Evolutionary conservation across 129 eudicot genomes (phyloP), one percentile per base, ranked within the genome.

Genomic region (Tagetes patula): DNA sequence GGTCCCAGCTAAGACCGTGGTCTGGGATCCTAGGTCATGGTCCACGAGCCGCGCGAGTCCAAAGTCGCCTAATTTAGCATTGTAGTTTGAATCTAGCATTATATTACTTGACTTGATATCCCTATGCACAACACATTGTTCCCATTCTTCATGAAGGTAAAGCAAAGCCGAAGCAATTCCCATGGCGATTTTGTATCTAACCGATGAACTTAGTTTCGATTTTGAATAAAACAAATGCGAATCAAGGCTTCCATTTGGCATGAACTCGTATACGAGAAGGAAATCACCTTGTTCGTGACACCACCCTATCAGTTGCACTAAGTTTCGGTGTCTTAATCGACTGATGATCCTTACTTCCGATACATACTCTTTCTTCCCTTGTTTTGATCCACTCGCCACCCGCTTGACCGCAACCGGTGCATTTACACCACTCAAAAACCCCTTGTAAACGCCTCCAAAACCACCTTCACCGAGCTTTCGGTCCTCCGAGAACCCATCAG

Each of bases 241-340:
- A 65, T 85, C 87, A 11, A 85, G 87, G 80, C 87, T 85, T 67
- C 85, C 82, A 11, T 85, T 85, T 13, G 85, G 87, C 90, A 85
- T 79, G 54, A 68, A 79, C 81, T 85, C 87, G 42, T 85, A 85
- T n/a, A 85, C 83, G 9, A 85, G 90, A 65, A 85, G 87, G 12
- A 85, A 79, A 30, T 85, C 82, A 3, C 81, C 83, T 56, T 80
- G 54, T 50, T 82, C 90, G 9, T 82, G 87, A 27, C 90, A 85
- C 90, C 90, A 85, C 1, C 90, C 87, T 1, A 82, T 61, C 36
- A 85, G 81, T 76, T 85, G 87, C 43, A 85, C 90, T 38, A 85
- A 73, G 75, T 82, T 85, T 12, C 70, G 73, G 11, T 85, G 87
- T 32, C 87, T 65, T 69, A 85, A 66, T 37, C 74, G 67, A 40